Conservation (phyloP, 805 yeast species). For the Tetrapisispora iriomotensis region DNA sequence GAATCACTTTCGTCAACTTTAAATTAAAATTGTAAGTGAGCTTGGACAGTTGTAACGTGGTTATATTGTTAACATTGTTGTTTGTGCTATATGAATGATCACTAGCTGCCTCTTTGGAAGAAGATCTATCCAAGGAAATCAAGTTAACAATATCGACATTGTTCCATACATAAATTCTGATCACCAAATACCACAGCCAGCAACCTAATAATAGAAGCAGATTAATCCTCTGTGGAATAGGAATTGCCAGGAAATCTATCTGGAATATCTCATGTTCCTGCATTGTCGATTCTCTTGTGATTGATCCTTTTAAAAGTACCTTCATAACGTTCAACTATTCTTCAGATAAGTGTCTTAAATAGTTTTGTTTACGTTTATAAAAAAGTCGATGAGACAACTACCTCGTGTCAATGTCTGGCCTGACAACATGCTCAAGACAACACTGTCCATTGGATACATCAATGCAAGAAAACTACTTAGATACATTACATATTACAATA, state of each 20-base stretch:
- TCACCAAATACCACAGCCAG: slow-evolving; percentile 44
- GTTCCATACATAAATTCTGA: slow-evolving; percentile 31
- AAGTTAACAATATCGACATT: slow-evolving; percentile 35
- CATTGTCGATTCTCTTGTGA: no score
- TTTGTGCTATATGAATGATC: neutral
- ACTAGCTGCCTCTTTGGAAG: neutral
- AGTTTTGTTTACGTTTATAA: no score
- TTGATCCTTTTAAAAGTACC: no score
- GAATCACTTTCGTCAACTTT: slow-evolving; percentile 6
- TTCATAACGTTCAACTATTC: no score
- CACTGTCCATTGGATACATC: no score
- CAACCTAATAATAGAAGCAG: slow-evolving; percentile 40
- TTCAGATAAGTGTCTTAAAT: no score
- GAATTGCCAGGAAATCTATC: slow-evolving; percentile 15
- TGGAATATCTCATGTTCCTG: neutral
- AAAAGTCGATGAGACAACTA: no score
- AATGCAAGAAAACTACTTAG: no score
- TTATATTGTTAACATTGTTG: neutral
- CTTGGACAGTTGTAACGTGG: neutral
- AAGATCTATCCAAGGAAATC: slow-evolving; percentile 5
- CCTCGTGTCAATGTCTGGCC: no score
- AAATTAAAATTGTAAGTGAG: slow-evolving; percentile 1
- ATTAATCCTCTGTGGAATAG: slow-evolving; percentile 44
- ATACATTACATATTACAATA: no score
- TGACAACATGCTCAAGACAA: no score